Conservation (phyloP, 768 basidiomycete species). For the Leccinellum luteum region DNA sequence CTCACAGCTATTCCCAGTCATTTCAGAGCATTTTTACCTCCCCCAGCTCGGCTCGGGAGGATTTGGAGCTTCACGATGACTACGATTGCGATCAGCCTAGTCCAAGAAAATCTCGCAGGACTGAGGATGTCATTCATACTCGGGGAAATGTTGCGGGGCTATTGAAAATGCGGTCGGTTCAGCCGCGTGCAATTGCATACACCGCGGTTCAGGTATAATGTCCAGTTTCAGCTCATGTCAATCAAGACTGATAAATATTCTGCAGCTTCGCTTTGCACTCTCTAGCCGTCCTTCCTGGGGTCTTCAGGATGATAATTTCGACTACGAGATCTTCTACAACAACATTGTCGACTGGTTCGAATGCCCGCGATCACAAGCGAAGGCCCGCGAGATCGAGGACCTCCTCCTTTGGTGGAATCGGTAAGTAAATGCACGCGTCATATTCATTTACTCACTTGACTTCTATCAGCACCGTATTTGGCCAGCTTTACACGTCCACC, state of each 20-base stretch:
- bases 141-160: background rate
- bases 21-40: background rate
- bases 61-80: background rate
- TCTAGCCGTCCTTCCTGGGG: background rate
- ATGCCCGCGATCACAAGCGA: no score
- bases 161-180: background rate
- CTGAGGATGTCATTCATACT: no score
- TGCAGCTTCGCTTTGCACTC: background rate
- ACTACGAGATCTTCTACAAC: background rate
- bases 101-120: no score
- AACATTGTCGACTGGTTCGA: background rate
- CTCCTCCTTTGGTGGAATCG: background rate
- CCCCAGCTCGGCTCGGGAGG: background rate
- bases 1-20: background rate
- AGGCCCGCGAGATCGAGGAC: background rate
- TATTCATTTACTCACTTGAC: background rate
- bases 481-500: background rate
- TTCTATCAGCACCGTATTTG: background rate
- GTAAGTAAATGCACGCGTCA: background rate
- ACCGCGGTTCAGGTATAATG: background rate
- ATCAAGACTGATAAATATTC: background rate
- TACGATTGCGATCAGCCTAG: no score
- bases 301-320: background rate
- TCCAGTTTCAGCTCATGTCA: background rate
- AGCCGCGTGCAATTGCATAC: background rate